These are phyloP conservation scores for Pyrus pyrifolia DNA, from an alignment of 306 rosid genomes.

Conservation along the genomic window DNA sequence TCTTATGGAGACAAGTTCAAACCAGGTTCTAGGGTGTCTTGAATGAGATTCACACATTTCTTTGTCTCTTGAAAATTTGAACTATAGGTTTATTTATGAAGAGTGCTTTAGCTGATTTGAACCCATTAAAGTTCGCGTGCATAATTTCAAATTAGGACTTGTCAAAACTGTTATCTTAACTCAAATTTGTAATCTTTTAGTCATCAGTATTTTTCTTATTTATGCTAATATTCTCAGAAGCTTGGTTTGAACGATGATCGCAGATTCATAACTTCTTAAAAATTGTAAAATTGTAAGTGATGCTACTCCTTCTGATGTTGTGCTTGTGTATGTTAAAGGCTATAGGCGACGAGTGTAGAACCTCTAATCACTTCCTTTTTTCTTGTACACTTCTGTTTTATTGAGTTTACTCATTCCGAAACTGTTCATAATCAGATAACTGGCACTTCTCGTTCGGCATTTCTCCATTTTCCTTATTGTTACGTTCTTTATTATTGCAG, in stretches of 20 bases:
- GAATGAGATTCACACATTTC: not conserved
- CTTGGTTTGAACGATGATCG: not conserved
- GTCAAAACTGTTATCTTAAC: not conserved
- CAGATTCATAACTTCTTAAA: not conserved
- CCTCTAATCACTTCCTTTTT: not conserved
- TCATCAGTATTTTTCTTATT: not conserved
- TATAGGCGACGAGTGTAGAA: not conserved
- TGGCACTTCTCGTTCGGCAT: not conserved
- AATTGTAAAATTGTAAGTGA: too few species aligned
- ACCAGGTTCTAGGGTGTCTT: not conserved
- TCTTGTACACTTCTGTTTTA: not conserved
- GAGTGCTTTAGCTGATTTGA: not conserved
- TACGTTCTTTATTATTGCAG: not conserved
- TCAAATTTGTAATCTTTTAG: not conserved
- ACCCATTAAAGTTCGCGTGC: not conserved
- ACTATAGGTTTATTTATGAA: not conserved
- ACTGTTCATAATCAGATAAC: not conserved
- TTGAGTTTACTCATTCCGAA: not conserved
- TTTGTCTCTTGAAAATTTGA: not conserved
- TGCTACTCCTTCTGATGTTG: not conserved
- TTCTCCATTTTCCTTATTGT: not conserved
- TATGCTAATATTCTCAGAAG: not conserved
- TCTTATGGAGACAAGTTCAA: not conserved
- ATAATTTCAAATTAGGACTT: not conserved
- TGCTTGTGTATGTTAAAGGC: not conserved